Percentiles rank a stretch among this genome's conserved stretches.
Evolutionary conservation across 2,329 filamentous ascomycete species (phyloP).

Genomic region (Trichoderma citrinoviride): DNA sequence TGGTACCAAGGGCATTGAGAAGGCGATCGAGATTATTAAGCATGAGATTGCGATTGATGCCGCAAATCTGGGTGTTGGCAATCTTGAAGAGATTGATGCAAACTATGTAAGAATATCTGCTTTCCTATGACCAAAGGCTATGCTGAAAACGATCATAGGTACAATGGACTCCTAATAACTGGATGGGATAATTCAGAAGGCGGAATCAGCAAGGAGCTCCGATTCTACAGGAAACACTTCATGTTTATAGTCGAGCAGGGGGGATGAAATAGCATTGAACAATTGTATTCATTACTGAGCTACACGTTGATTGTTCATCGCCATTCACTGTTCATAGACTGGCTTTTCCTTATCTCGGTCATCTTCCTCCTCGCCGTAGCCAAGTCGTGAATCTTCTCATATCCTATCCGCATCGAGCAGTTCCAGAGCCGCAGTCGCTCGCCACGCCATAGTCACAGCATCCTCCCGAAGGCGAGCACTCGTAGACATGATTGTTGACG

Average conservation of each 20-base stretch:
- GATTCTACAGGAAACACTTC: background rate
- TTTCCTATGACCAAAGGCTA: background rate
- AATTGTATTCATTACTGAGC: too few species aligned
- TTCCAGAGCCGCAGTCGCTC: slow-evolving; percentile 9
- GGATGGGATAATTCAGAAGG: background rate
- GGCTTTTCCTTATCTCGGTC: background rate
- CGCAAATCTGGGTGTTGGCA: slow-evolving; percentile 42
- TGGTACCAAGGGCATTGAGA: slow-evolving; percentile 48
- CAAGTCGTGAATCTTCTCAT: background rate
- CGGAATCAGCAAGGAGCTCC: background rate
- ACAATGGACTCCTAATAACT: background rate
- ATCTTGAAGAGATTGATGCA: slow-evolving; percentile 36
- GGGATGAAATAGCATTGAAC: background rate
- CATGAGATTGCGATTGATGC: slow-evolving; percentile 47
- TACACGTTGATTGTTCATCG: too few species aligned
- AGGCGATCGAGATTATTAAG: slow-evolving; percentile 46
- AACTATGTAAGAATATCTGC: background rate
- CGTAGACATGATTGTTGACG: slow-evolving; percentile 9
- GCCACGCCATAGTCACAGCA: slow-evolving; percentile 5
- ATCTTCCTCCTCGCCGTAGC: background rate
- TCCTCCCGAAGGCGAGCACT: background rate
- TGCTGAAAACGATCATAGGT: background rate
- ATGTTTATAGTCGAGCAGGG: background rate
- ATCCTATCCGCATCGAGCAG: slow-evolving; percentile 8
- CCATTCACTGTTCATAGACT: background rate